Percentiles rank a stretch among this genome's conserved stretches.
Conservation (phyloP, 257 asterid genomes). For the Forsythia viridissima region DNA sequence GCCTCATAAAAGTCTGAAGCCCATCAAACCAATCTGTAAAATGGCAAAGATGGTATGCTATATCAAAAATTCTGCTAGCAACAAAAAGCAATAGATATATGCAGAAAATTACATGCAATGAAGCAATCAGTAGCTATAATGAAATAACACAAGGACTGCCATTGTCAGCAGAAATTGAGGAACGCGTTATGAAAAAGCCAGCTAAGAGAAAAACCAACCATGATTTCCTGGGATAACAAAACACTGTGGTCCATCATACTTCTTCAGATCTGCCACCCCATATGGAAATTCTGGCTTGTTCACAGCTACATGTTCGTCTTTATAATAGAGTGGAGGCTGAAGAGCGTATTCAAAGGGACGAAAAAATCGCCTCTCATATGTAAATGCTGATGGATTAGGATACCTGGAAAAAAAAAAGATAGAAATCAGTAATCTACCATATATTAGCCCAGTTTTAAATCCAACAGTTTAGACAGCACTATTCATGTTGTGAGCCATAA, state of each 20-base stretch:
- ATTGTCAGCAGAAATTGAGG: background rate
- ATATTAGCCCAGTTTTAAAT: background rate
- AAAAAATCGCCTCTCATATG: slow-evolving; percentile 88
- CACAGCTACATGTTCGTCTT: slow-evolving; percentile 81
- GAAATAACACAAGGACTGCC: background rate
- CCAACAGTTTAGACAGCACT: slow-evolving; percentile 16
- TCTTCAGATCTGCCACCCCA: slow-evolving; percentile 59
- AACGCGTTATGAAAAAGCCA: background rate
- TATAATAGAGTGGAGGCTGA: slow-evolving; percentile 91
- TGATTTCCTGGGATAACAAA: slow-evolving; percentile 96
- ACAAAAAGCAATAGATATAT: slow-evolving; percentile 8
- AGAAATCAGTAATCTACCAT: slow-evolving; percentile 14
- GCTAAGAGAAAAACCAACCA: slow-evolving; percentile 50
- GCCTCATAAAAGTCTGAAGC: slow-evolving; percentile 97
- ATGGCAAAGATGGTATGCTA: slow-evolving; percentile 16
- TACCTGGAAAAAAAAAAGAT: slow-evolving; percentile 54
- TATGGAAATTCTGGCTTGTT: slow-evolving; percentile 84
- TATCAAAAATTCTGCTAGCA: slow-evolving; percentile 14
- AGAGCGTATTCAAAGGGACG: slow-evolving; percentile 96
- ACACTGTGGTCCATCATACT: slow-evolving; percentile 93
- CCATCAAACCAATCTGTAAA: slow-evolving; percentile 98
- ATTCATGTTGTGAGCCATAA: background rate
- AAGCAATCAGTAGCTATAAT: background rate
- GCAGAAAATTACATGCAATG: background rate
- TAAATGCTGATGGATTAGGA: slow-evolving; percentile 91